Percentiles rank a stretch among this genome's conserved stretches.
Evolutionary conservation across 306 rosid genomes (phyloP).

Genomic region (Quercus bicolor): DNA sequence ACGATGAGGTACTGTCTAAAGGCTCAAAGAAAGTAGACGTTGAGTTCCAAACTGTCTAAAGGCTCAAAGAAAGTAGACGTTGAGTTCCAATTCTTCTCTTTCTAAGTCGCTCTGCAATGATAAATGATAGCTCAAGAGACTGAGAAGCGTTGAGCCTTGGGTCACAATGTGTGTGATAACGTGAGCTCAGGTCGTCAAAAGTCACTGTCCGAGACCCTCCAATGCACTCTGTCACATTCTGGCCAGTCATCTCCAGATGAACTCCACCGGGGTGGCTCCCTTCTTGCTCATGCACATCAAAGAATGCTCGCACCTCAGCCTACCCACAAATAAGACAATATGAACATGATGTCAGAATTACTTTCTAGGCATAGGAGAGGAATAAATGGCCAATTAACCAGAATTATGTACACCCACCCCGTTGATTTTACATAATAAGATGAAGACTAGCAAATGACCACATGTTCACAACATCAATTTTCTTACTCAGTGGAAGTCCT

Average conservation of each 20-base stretch:
- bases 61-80: slow-evolving; percentile 25
- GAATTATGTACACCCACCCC: no score
- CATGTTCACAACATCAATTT: neutral
- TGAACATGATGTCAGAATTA: neutral
- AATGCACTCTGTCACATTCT: slow-evolving; percentile 78
- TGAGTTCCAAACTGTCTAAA: slow-evolving; percentile 36
- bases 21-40: slow-evolving; percentile 25
- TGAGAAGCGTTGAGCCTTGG: slow-evolving; percentile 80
- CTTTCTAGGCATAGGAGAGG: no score
- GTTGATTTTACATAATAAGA: no score
- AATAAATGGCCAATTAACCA: no score
- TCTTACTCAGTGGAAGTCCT: neutral
- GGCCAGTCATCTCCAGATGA: slow-evolving; percentile 77
- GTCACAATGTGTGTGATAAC: slow-evolving; percentile 80
- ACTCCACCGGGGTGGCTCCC: slow-evolving; percentile 78
- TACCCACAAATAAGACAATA: slow-evolving; percentile 15
- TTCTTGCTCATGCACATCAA: slow-evolving; percentile 82
- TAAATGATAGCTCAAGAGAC: slow-evolving; percentile 68
- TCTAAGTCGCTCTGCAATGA: slow-evolving; percentile 66
- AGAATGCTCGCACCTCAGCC: slow-evolving; percentile 83
- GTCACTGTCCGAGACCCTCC: slow-evolving; percentile 78
- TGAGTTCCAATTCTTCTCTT: slow-evolving; percentile 63
- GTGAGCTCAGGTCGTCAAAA: slow-evolving; percentile 63
- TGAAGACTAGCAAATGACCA: neutral
- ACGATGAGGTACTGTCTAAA: slow-evolving; percentile 1